A percentile compares a stretch with the other conserved stretches of the same genome.
Conservation (phyloP, 2,329 filamentous ascomycete genomes). For the Hirsutella thompsonii region DNA sequence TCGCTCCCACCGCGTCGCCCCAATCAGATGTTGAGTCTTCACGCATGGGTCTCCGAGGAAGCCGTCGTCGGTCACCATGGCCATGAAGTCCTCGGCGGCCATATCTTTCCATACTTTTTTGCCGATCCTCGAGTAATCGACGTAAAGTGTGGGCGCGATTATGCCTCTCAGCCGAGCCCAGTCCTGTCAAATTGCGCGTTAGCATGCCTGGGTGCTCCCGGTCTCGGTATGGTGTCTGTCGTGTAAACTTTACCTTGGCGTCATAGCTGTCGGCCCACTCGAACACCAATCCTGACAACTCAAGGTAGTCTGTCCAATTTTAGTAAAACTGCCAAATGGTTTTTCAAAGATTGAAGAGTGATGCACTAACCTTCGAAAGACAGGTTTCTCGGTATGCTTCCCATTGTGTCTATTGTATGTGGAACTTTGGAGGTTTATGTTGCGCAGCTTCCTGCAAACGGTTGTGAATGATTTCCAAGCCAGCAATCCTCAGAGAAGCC, state of each 20-base stretch:
- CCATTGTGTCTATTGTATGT: no score
- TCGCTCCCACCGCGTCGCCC: conserved; percentile 44
- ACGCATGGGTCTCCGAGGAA: conserved; percentile 50
- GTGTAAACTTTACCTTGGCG: not conserved
- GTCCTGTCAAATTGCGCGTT: not conserved
- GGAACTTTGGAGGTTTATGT: no score
- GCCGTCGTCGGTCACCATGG: conserved; percentile 41
- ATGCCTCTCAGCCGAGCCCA: not conserved
- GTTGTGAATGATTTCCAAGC: no score
- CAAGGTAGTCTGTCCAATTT: not conserved
- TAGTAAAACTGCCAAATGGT: no score
- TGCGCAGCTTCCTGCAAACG: no score
- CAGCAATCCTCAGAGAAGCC: no score
- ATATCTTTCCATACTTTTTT: conserved; percentile 38
- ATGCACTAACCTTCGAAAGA: no score
- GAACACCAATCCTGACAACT: not conserved
- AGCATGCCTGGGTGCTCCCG: not conserved
- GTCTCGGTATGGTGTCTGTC: no score
- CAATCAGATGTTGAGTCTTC: conserved; percentile 53
- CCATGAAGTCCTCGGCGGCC: conserved; percentile 47
- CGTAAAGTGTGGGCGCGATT: not conserved
- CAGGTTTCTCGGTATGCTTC: no score
- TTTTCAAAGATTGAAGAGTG: no score
- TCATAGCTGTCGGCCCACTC: not conserved
- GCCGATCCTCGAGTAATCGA: conserved; percentile 1